Evolutionary conservation across 768 basidiomycete genomes (phyloP).

Genomic region (Boletus rubropictus): DNA sequence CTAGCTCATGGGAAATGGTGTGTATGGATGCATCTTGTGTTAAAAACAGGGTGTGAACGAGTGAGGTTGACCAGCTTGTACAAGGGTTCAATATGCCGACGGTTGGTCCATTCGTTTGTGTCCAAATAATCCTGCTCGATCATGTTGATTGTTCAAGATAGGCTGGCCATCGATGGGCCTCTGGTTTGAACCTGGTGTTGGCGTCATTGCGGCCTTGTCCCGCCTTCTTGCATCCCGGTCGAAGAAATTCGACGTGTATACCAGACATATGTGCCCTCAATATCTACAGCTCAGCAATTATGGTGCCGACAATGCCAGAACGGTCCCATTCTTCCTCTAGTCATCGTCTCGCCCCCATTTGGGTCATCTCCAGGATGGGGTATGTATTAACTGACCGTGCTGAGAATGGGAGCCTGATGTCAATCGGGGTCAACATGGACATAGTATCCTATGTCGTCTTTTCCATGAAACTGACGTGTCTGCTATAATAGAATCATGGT

Average conservation of each 20-base stretch:
- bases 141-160: conserved; percentile 33
- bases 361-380: conserved; percentile 71
- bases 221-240: conserved; percentile 45
- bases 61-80: conserved; percentile 13
- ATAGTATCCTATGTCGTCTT: neutral
- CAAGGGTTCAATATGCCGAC: conserved; percentile 5
- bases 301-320: conserved; percentile 55
- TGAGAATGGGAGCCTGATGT: conserved; percentile 48
- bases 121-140: neutral
- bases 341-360: conserved; percentile 76
- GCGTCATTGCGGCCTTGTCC: conserved; percentile 49
- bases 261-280: conserved; percentile 9
- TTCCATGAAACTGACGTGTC: neutral
- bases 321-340: conserved; percentile 68
- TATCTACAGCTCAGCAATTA: neutral
- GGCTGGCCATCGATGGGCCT: conserved; percentile 87
- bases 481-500: conserved; percentile 62
- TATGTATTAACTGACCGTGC: conserved; percentile 70
- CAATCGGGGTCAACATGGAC: conserved; percentile 53
- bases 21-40: conserved; percentile 55
- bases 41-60: conserved; percentile 2
- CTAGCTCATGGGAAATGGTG: conserved; percentile 65
- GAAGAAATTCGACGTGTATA: conserved; percentile 56
- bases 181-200: conserved; percentile 56
- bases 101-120: conserved; percentile 6